Conservation (phyloP, 148 eudicot genomes). For the Spergularia bocconei region DNA sequence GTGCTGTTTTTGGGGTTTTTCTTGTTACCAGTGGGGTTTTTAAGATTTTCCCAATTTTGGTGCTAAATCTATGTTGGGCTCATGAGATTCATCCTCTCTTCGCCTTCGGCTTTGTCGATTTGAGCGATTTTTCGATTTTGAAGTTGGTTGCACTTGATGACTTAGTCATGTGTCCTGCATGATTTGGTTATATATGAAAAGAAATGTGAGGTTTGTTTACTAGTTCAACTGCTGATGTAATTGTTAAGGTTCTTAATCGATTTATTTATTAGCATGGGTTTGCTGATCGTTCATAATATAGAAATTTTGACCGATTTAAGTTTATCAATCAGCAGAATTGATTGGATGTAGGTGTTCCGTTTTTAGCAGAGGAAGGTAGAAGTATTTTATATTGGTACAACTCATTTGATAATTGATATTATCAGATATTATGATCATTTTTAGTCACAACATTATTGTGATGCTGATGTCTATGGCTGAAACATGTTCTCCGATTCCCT, state of each 20-base stretch:
- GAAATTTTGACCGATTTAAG: background rate
- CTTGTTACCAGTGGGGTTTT: background rate
- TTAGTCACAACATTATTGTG: background rate
- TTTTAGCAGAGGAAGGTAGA: background rate
- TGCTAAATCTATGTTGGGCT: constrained; percentile 15
- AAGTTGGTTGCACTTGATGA: constrained; percentile 2
- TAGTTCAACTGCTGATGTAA: constrained; percentile 2
- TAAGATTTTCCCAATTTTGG: constrained; percentile 20
- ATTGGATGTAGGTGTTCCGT: background rate
- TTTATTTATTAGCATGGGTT: background rate
- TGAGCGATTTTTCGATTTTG: background rate
- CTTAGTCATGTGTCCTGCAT: constrained; percentile 23
- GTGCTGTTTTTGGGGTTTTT: constrained; percentile 22
- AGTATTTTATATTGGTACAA: background rate
- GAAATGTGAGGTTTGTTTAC: background rate
- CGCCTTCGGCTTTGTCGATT: background rate
- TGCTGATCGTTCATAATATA: background rate
- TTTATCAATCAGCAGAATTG: background rate
- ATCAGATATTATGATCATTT: background rate
- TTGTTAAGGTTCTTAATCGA: background rate
- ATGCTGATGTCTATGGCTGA: background rate
- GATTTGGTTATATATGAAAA: constrained; percentile 10
- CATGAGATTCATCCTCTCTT: background rate
- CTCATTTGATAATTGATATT: background rate
- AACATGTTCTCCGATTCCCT: background rate